Conservation (phyloP, 768 basidiomycete species). For the Fomitopsis serialis region DNA sequence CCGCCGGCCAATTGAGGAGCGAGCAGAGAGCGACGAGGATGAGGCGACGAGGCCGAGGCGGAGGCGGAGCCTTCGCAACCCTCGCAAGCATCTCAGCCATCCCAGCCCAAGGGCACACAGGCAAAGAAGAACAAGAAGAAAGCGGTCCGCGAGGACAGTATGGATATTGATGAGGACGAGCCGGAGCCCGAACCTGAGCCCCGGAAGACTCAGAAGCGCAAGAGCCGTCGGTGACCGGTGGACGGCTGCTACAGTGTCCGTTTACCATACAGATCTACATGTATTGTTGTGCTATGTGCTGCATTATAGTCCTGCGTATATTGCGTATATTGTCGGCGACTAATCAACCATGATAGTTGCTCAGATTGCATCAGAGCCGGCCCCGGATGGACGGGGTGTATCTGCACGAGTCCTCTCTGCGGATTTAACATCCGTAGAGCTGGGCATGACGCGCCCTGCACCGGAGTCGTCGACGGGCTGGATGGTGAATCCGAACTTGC, state of each 20-base stretch:
- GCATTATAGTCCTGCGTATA: background rate
- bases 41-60: constrained; percentile 35
- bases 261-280: background rate
- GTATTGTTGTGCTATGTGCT: background rate
- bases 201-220: constrained; percentile 15
- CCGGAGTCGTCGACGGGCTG: constrained; percentile 29
- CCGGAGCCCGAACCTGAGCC: constrained; percentile 24
- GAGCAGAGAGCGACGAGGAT: constrained; percentile 29
- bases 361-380: background rate
- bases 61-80: constrained; percentile 19
- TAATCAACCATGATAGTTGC: background rate
- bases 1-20: constrained; percentile 28
- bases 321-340: background rate
- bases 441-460: constrained; percentile 39
- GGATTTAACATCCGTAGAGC: background rate
- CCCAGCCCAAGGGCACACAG: constrained; percentile 22
- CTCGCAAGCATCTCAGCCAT: constrained; percentile 20
- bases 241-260: background rate
- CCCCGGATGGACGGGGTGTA: background rate
- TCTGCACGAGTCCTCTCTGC: background rate
- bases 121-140: constrained; percentile 20
- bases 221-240: background rate
- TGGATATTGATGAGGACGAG: constrained; percentile 42
- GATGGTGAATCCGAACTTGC: constrained; percentile 79
- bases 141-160: constrained; percentile 24